phyloP scores from a whole-genome alignment of 768 basidiomycete species.

The Termitomyces sp. region DNA sequence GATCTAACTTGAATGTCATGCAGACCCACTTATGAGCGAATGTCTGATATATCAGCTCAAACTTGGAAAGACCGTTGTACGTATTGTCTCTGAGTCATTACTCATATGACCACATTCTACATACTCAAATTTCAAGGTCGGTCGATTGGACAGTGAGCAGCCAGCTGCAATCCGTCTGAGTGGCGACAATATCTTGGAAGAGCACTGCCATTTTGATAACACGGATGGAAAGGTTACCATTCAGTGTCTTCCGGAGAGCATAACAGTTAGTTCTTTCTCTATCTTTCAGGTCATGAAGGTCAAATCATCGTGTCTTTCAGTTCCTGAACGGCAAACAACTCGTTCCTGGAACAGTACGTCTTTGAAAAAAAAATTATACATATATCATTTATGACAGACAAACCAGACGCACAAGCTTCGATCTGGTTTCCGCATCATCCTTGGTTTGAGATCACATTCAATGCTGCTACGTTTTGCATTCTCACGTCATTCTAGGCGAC shows the following conservation, averaged over 20 bases:
- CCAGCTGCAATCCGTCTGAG: conserved; percentile 87
- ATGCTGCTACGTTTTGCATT: not conserved
- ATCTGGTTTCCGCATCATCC: conserved; percentile 94
- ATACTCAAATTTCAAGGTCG: conserved; percentile 47
- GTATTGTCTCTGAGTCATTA: conserved; percentile 8
- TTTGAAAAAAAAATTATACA: not conserved
- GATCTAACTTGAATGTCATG: conserved; percentile 11
- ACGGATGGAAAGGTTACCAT: conserved; percentile 79
- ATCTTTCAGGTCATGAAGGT: conserved; percentile 2
- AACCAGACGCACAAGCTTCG: conserved; percentile 73
- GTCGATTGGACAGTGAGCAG: conserved; percentile 79
- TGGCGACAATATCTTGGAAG: conserved; percentile 85
- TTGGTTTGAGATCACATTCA: conserved; percentile 52
- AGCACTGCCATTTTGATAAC: conserved; percentile 92
- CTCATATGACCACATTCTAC: not conserved
- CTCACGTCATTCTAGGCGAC: conserved; percentile 52
- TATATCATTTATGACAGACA: conserved; percentile 7
- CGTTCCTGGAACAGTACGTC: conserved; percentile 63
- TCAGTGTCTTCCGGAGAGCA: conserved; percentile 71
- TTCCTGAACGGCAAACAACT: conserved; percentile 94
- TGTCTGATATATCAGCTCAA: conserved; percentile 66
- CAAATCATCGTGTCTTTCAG: conserved; percentile 30
- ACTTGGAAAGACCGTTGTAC: conserved; percentile 17
- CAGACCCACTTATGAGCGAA: conserved; percentile 96
- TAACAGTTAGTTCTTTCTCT: conserved; percentile 55